Evolutionary conservation across 2,329 filamentous ascomycete genomes (phyloP), one percentile per base, ranked within the genome.

Genomic region (Alternaria ethzedia): DNA sequence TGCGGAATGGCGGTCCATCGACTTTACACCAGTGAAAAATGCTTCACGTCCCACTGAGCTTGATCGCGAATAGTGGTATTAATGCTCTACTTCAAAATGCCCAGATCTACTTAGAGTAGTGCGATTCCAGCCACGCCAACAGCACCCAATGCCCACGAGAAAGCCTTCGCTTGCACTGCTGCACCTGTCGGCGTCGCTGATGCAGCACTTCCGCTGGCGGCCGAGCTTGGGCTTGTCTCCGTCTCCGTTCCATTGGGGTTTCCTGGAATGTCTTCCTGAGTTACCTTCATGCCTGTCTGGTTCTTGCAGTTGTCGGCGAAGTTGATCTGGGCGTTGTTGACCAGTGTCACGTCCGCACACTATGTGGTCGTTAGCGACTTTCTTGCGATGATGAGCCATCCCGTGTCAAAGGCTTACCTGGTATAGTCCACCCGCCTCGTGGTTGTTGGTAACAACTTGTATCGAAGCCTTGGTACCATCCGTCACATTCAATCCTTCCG

Each of bases 261-360:
- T 5, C 79, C 80, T 8, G 79, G 72, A 55, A 85, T 82, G 41
- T 80, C 69, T 15, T 76, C 61, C 36, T 71, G 66, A 9, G 57
- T 77, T 8, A 85, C 82, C 5, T 81, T 82, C 47, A 92, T 81
- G 32, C 85, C 86, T 10, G 84, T 87, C 67, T 83, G 84, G 68
- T 88, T 91, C 67, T 80, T 81, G 84, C 90, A 93, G 61, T 84
- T 79, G 44, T 81, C 80, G 21, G 76, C 68, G 69, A 76, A 80
- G 32, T 81, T 81, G 25, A 81, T 75, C 15, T 85, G 82, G 9
- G 81, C 83, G 11, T 82, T 81, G 55, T 82, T 81, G 30, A 84
- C 86, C 81, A 94, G 90, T 25, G 87, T 89, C 68, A 94, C 87
- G 71, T 94, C 91, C 74, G 91, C 89, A 78, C 91, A 94, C 88